Base-by-base conservation (phyloP, 2,329 filamentous ascomycete genomes). In the Alternaria sp. region DNA sequence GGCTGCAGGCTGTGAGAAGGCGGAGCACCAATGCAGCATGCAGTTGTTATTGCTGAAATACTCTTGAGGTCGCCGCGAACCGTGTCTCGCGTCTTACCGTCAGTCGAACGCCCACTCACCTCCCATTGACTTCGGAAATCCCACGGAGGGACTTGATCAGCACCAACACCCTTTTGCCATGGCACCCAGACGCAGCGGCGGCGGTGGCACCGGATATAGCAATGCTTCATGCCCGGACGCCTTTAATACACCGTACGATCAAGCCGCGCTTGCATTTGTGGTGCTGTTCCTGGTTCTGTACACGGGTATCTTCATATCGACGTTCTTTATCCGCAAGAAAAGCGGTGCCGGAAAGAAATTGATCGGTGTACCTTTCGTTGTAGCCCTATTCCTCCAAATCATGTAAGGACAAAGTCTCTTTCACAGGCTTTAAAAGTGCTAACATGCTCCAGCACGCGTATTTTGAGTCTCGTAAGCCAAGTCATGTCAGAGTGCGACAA, bases 151-250 rank as follows among this genome's bases (percentile, higher is more conserved):
- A 52, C 49, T 19, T 19, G 15, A 23, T 45, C 28, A 28, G 23
- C 17, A 40, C 13, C 25, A 36, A 36, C 32, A n/a, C 7, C 4
- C 12, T 3, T 44, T 49, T 44, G 53, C 15, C 30, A 76, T 76
- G 73, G 74, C 73, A 57, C 73, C 73, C 51, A 68, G 49, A 62
- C 51, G 70, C 25, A 66, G 69, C 32, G 64, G 71, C 12, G 26
- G 57, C 11, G 57, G 60, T 25, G 54, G 65, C 21, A 28, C 13
- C 9, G 44, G 53, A 13, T 53, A 54, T 10, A 40, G 47, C 28
- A 11, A 21, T 28, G 23, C 21, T 7, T 60, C 43, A 28, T 76
- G 73, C 44, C 68, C 69, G 2, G 54, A 52, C 5, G 68, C 71
- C 6, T 74, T 73, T 46, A 5, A 26, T 7, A 6, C n/a, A 4